A percentile compares a stretch with the other conserved stretches of the same genome.
phyloP scores from a whole-genome alignment of 129 eudicot species.

The Mikania micrantha region DNA sequence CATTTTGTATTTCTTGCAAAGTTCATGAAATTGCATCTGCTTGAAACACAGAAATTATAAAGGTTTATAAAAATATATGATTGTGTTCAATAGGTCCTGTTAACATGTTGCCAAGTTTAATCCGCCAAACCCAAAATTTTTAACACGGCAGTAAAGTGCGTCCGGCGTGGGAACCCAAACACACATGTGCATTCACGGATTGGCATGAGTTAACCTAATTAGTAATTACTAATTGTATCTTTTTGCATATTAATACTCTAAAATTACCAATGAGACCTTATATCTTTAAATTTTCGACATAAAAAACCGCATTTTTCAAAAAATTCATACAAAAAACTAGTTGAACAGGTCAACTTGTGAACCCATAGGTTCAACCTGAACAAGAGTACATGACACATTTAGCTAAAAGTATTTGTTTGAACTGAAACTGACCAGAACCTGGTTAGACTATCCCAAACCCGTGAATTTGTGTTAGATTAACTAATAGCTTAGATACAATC shows the following conservation, averaged over 20 bases:
- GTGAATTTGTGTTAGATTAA: no score
- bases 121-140: not conserved
- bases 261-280: no score
- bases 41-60: slow-evolving; percentile 10
- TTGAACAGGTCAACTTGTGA: not conserved
- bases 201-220: no score
- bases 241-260: no score
- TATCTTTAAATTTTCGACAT: no score
- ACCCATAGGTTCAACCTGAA: not conserved
- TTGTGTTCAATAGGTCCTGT: not conserved
- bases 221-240: no score
- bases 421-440: not conserved
- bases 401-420: not conserved
- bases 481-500: slow-evolving; percentile 1
- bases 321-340: not conserved
- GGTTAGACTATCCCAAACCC: not conserved
- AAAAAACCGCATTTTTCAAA: not conserved
- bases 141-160: not conserved
- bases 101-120: not conserved
- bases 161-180: not conserved
- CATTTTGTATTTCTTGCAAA: slow-evolving; percentile 76
- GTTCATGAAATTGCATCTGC: slow-evolving; percentile 92
- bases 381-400: not conserved
- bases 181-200: no score
- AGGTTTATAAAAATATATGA: not conserved